Evolutionary conservation across 140 eudicot species (phyloP).

Genomic region (Cichorium intybus): DNA sequence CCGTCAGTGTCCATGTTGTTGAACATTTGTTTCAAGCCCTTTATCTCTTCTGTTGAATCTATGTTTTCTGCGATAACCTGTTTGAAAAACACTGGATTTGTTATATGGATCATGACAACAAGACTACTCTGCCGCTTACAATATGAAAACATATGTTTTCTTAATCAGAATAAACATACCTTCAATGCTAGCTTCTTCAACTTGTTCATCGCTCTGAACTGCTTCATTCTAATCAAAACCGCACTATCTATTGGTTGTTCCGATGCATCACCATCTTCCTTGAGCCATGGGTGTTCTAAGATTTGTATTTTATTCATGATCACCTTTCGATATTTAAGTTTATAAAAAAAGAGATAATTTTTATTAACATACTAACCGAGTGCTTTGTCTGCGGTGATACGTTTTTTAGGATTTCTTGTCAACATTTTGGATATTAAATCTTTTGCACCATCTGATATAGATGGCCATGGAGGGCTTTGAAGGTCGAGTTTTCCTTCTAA

Average conservation of each 20-base stretch:
- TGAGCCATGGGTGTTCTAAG: conserved; percentile 97
- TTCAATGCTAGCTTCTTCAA: conserved; percentile 82
- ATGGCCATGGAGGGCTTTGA: conserved; percentile 68
- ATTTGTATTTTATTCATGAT: neutral
- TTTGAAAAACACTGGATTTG: neutral
- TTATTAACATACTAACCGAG: conserved; percentile 51
- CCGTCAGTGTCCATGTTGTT: conserved; percentile 86
- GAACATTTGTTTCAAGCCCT: conserved; percentile 85
- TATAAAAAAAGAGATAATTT: neutral
- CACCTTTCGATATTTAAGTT: neutral
- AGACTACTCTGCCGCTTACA: neutral
- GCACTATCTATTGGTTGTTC: conserved; percentile 83
- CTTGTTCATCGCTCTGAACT: conserved; percentile 97
- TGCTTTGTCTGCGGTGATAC: conserved; percentile 87
- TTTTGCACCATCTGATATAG: conserved; percentile 73
- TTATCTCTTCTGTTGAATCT: conserved; percentile 76
- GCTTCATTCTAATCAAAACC: conserved; percentile 88
- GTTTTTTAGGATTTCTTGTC: conserved; percentile 58
- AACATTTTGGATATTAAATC: conserved; percentile 81
- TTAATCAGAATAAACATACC: conserved; percentile 33
- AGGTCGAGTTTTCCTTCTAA: conserved; percentile 49
- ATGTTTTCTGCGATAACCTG: conserved; percentile 85
- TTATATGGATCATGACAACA: neutral
- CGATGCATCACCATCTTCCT: conserved; percentile 86
- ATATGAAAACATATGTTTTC: neutral